Evolutionary conservation across 768 basidiomycete genomes (phyloP), one percentile per base, ranked within the genome.

Genomic region (Collybiopsis luxurians): DNA sequence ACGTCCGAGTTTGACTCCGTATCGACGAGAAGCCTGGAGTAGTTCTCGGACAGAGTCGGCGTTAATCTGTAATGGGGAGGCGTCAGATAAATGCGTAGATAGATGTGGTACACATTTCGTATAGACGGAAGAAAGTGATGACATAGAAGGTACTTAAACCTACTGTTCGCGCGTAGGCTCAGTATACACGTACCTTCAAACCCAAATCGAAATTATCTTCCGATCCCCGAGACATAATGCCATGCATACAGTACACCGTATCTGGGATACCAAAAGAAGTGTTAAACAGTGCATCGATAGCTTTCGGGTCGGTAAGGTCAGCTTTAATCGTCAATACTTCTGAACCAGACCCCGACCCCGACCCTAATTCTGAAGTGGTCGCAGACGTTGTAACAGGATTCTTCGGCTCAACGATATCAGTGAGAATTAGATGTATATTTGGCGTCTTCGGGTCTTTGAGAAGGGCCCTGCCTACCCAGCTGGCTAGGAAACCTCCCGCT

Each of bases 211-310:
- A 84, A 59, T 83, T 76, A 57, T 81, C 79, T 64, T 86, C 84
- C 15, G 81, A 76, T 34, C 81, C 81, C 15, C 83, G 78, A 24
- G 82, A 84, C 84, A 86, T 84, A 62, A 85, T 82, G 2, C 84
- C 84, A 62, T 81, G 79, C 24, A 80, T 66, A 56, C 78, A 79
- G 59, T 80, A 80, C 19, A 80, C 66, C 6, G 73, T 75, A 58
- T 76, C 74, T 0, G 76, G 77, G 4, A 75, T 59, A 15, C 77
- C 78, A 38, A 73, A 66, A 24, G 65, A 49, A 10, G 75, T 78
- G 19, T 64, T 61, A 64, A 80, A 79, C 11, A 79, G 62, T 0
- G 58, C 59, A 31, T 78, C 69, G 31, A 72, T 64, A 50, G 75
- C 67, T 15, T 62, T 53, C 24, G 60, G 64, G 46, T 75, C 70